Evolutionary conservation across 2,329 filamentous ascomycete species (phyloP).

Genomic region (Rugonectria rugulosa): DNA sequence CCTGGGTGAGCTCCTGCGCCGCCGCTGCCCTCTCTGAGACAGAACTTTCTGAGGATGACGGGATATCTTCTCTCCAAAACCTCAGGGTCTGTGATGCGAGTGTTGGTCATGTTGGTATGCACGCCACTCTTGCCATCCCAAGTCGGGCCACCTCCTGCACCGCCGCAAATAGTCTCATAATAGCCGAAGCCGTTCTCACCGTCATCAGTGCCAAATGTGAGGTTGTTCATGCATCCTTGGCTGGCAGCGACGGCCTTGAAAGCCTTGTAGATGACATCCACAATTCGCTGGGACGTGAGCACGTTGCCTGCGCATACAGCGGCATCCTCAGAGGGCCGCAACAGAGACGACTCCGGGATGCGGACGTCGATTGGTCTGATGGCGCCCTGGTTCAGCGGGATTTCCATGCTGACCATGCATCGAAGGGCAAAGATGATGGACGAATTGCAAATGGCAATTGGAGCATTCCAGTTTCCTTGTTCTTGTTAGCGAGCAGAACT

Average conservation of each 20-base stretch:
- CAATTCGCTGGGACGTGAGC: constrained; percentile 50
- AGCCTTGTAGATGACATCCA: constrained; percentile 63
- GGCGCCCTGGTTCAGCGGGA: constrained; percentile 83
- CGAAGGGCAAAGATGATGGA: constrained; percentile 86
- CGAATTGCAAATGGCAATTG: constrained; percentile 79
- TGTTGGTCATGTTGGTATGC: constrained; percentile 72
- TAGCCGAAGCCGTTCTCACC: constrained; percentile 51
- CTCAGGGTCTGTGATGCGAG: constrained; percentile 68
- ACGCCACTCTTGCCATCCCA: constrained; percentile 51
- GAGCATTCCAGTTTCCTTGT: constrained; percentile 65
- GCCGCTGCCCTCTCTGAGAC: constrained; percentile 66
- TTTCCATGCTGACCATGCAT: constrained; percentile 80
- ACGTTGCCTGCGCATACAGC: constrained; percentile 85
- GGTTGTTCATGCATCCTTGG: constrained; percentile 82
- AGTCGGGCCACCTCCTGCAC: constrained; percentile 71
- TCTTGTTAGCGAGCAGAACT: not conserved
- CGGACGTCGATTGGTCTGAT: constrained; percentile 75
- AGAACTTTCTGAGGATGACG: constrained; percentile 73
- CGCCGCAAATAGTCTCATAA: constrained; percentile 68
- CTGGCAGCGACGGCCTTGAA: constrained; percentile 79
- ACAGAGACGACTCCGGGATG: constrained; percentile 74
- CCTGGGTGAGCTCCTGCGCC: constrained; percentile 71
- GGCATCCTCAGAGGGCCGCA: constrained; percentile 76
- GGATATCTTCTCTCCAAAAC: constrained; percentile 64
- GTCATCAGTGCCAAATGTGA: constrained; percentile 77